Evolutionary conservation across 2,329 filamentous ascomycete species (phyloP).

Genomic region (Pestalotiopsis fici): DNA sequence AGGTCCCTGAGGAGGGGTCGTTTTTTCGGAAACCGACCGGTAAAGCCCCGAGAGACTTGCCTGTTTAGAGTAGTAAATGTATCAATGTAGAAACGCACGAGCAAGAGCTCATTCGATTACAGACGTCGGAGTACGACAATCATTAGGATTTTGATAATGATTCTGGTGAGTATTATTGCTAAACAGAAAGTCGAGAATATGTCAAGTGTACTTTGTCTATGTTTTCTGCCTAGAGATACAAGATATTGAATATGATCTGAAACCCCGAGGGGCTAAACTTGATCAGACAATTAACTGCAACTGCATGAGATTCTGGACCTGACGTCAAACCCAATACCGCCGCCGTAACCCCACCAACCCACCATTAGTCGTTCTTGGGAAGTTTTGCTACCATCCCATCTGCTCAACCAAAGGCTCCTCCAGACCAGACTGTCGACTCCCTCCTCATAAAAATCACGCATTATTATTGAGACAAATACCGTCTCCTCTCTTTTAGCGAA

Average conservation of each 20-base stretch:
- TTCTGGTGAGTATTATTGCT: no score
- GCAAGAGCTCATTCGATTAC: neutral
- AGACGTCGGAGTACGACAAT: no score
- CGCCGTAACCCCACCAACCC: constrained; percentile 9
- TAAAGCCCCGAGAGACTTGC: neutral
- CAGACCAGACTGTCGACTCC: constrained; percentile 12
- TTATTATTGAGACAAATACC: neutral
- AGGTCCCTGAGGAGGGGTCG: neutral
- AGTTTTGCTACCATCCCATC: neutral
- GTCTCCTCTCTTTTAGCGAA: neutral
- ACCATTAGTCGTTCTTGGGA: constrained; percentile 5
- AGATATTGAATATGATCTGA: no score
- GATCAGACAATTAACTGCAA: neutral
- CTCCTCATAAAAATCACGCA: constrained; percentile 10
- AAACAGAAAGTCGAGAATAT: no score
- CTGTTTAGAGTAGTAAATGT: neutral
- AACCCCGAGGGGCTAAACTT: neutral
- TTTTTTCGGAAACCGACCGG: neutral
- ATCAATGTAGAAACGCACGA: neutral
- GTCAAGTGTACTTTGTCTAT: no score
- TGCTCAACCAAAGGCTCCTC: constrained; percentile 14
- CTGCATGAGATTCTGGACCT: neutral
- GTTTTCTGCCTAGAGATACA: no score
- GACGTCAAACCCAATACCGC: constrained; percentile 4
- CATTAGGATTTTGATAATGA: no score